These are phyloP conservation scores for Wickerhamomyces pijperi DNA, from an alignment of 805 yeast genomes.

Conservation along the genomic window DNA sequence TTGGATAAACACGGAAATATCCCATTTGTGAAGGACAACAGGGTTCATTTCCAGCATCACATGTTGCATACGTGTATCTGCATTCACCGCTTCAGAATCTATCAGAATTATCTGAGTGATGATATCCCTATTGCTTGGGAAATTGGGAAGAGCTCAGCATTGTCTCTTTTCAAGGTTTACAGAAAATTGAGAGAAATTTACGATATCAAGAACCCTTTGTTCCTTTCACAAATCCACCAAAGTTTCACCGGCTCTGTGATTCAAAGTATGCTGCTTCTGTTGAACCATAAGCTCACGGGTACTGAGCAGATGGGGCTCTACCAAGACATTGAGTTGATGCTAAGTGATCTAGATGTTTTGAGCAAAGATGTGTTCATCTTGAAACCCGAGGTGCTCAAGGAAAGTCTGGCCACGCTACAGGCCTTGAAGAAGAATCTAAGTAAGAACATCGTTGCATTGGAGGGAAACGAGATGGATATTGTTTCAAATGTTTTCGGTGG, in stretches of 20 bases:
- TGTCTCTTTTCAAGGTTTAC: conserved; percentile 19
- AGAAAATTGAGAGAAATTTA: conserved; percentile 14
- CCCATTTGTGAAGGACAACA: conserved; percentile 14
- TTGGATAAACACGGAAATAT: conserved; percentile 15
- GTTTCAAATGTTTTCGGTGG: conserved; percentile 16
- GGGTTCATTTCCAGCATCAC: conserved; percentile 20
- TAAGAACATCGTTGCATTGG: conserved; percentile 16
- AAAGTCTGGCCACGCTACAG: conserved; percentile 18
- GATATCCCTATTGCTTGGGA: conserved; percentile 20
- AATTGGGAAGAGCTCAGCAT: conserved; percentile 17
- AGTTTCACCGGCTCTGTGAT: conserved; percentile 22
- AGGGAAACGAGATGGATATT: too few species aligned
- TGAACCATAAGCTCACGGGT: conserved; percentile 11
- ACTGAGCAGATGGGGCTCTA: conserved; percentile 13
- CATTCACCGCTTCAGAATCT: conserved; percentile 21
- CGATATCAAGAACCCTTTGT: conserved; percentile 16
- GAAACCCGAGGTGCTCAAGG: conserved; percentile 19
- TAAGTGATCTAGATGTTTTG: conserved; percentile 15
- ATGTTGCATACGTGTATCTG: conserved; percentile 22
- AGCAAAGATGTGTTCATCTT: conserved; percentile 16
- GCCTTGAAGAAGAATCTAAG: conserved; percentile 15
- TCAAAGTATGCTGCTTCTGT: conserved; percentile 21
- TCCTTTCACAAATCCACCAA: conserved; percentile 22
- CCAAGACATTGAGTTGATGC: conserved; percentile 17
- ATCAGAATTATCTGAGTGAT: conserved; percentile 18